Percentiles rank a stretch among this genome's conserved stretches.
These are phyloP conservation scores for Leccinum variabile DNA, from an alignment of 1,284 basidiomycete species.

Conservation along the genomic window DNA sequence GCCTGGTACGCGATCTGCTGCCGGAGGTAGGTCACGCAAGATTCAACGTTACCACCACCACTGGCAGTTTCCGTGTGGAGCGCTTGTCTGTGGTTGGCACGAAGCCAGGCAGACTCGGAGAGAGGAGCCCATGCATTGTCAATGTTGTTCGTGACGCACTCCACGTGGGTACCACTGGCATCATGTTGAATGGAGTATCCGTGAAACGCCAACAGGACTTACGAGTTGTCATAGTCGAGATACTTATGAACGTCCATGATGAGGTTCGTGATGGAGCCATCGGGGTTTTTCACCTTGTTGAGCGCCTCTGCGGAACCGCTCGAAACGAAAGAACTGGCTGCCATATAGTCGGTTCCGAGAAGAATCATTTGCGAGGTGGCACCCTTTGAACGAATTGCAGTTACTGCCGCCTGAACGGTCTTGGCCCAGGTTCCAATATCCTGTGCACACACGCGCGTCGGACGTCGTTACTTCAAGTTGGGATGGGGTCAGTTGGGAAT, in stretches of 20 bases:
- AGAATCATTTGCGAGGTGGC: slow-evolving; percentile 54
- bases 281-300: slow-evolving; percentile 51
- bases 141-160: slow-evolving; percentile 53
- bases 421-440: slow-evolving; percentile 39
- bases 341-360: slow-evolving; percentile 54
- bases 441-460: slow-evolving; percentile 19
- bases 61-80: slow-evolving; percentile 65
- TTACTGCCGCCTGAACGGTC: slow-evolving; percentile 52
- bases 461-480: slow-evolving; percentile 38
- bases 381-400: slow-evolving; percentile 49
- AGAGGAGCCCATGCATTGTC: slow-evolving; percentile 49
- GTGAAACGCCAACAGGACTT: slow-evolving; percentile 15
- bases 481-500: slow-evolving; percentile 36
- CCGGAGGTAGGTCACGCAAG: slow-evolving; percentile 48
- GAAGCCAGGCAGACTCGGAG: slow-evolving; percentile 50
- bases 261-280: slow-evolving; percentile 48
- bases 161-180: slow-evolving; percentile 29
- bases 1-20: slow-evolving; percentile 53
- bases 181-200: slow-evolving; percentile 15
- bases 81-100: slow-evolving; percentile 53
- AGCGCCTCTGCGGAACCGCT: slow-evolving; percentile 56
- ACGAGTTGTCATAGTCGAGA: slow-evolving; percentile 58
- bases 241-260: slow-evolving; percentile 68
- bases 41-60: slow-evolving; percentile 54
- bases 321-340: slow-evolving; percentile 50